Percentiles rank a stretch among this genome's conserved stretches.
Evolutionary conservation across 495 filamentous ascomycete genomes (phyloP).

Genomic region (Daldinia concentrica): DNA sequence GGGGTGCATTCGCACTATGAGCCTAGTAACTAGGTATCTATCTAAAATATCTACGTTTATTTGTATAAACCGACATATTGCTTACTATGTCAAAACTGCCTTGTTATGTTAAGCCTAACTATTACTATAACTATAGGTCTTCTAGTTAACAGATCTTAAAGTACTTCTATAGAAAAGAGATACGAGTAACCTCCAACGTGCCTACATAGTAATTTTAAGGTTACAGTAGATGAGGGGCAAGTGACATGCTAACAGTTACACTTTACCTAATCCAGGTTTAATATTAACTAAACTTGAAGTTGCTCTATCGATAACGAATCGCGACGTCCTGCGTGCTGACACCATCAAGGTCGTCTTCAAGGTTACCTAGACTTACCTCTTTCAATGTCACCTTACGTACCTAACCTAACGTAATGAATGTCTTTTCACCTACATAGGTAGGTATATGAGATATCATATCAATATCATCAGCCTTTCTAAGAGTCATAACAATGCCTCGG

Average conservation of each 20-base stretch:
- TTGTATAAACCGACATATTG: too few species aligned
- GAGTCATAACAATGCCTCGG: conserved; percentile 1
- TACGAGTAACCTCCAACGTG: too few species aligned
- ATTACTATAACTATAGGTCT: too few species aligned
- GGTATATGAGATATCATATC: conserved; percentile 7
- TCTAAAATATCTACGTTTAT: too few species aligned
- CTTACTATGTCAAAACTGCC: too few species aligned
- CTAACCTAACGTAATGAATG: too few species aligned
- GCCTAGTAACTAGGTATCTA: too few species aligned
- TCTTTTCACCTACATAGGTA: background rate
- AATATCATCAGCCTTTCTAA: background rate
- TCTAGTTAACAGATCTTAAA: too few species aligned
- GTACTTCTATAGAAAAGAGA: too few species aligned
- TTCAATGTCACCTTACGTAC: background rate
- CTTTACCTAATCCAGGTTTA: background rate
- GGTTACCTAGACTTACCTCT: background rate
- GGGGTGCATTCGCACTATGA: too few species aligned
- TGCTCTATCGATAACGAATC: conserved; percentile 7
- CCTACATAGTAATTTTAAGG: background rate
- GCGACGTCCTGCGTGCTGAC: background rate
- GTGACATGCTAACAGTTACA: background rate
- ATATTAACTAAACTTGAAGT: background rate
- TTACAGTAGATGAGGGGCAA: conserved; percentile 1
- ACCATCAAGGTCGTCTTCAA: background rate
- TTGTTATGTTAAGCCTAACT: too few species aligned